These are phyloP conservation scores for Hyphopichia buzzinii DNA, from an alignment of 1,139 yeast species.

Conservation along the genomic window DNA sequence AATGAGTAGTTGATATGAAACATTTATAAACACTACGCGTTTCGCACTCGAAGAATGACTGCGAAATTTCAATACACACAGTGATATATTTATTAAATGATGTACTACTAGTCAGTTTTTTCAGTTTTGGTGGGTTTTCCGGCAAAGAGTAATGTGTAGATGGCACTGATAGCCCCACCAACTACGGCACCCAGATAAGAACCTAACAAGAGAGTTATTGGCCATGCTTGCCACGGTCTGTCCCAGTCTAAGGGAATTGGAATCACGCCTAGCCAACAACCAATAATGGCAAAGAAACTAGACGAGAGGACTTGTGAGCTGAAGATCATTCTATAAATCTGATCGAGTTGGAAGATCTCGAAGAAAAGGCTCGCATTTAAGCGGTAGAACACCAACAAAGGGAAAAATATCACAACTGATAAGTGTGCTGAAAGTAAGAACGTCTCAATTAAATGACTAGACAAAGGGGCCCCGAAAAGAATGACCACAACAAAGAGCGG, in stretches of 20 bases:
- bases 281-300: conserved; percentile 55
- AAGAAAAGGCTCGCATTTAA: conserved; percentile 43
- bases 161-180: conserved; percentile 40
- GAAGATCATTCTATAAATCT: conserved; percentile 22
- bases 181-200: conserved; percentile 67
- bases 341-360: conserved; percentile 20
- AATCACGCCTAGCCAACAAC: conserved; percentile 90
- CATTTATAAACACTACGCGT: conserved; percentile 29
- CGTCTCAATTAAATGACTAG: conserved; percentile 56
- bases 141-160: conserved; percentile 1
- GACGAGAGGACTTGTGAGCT: conserved; percentile 38
- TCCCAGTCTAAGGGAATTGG: conserved; percentile 99
- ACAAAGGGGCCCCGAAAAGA: conserved; percentile 85
- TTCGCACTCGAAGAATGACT: conserved; percentile 44
- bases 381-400: conserved; percentile 60
- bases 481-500: conserved; percentile 55
- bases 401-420: conserved; percentile 59
- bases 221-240: conserved; percentile 96
- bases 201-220: conserved; percentile 85
- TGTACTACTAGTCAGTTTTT: too few species aligned
- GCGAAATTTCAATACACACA: conserved; percentile 48
- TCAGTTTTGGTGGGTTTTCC: too few species aligned
- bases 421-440: conserved; percentile 64
- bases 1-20: neutral
- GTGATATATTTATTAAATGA: too few species aligned